A percentile compares a stretch with the other conserved stretches of the same genome.
Conservation (phyloP, 345 rosid genomes). For the Punica granatum region DNA sequence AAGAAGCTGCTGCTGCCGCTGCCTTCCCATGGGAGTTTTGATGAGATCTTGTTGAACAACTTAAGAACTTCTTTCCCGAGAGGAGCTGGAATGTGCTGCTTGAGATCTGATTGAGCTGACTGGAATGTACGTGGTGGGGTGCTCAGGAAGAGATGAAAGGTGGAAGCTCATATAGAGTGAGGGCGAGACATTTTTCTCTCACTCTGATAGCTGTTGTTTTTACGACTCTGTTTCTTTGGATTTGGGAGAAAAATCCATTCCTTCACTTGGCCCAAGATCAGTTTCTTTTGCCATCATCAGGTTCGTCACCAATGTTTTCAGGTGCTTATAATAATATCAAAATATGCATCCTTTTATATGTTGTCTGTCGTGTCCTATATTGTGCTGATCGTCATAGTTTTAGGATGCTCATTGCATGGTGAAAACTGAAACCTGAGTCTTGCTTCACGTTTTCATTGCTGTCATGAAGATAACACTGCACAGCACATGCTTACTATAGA, state of each 20-base stretch:
- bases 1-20: background rate
- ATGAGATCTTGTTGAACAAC: background rate
- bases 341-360: too few relatives aligned
- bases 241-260: conserved; percentile 40
- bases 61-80: background rate
- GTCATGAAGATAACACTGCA: background rate
- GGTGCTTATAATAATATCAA: too few relatives aligned
- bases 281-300: conserved; percentile 35
- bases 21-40: too few relatives aligned
- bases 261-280: conserved; percentile 26
- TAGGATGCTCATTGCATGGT: background rate
- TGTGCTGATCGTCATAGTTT: too few relatives aligned
- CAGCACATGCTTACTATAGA: background rate
- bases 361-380: background rate
- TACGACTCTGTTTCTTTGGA: conserved; percentile 34
- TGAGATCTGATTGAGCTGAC: background rate
- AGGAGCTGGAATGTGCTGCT: background rate
- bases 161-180: conserved; percentile 21
- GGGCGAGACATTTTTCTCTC: conserved; percentile 31
- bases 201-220: conserved; percentile 23
- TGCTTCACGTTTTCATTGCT: background rate
- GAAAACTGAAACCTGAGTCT: background rate
- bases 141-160: conserved; percentile 36
- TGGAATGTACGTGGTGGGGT: conserved; percentile 6
- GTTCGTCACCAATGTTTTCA: conserved; percentile 14